Evolutionary conservation across 2,329 filamentous ascomycete genomes (phyloP).

Genomic region (Rhinocladiella similis): DNA sequence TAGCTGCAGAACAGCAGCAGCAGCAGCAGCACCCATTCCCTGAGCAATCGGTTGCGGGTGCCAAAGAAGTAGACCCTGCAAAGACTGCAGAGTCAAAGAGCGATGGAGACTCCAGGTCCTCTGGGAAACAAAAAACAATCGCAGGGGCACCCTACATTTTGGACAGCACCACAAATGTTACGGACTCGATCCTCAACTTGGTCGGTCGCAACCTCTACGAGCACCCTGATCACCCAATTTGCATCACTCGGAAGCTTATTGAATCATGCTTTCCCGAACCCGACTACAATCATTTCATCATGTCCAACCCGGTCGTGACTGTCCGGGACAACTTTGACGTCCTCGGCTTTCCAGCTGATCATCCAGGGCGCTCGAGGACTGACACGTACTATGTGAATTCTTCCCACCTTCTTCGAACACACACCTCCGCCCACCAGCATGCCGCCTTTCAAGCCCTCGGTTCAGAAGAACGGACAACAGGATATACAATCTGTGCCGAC

Average conservation of each 20-base stretch:
- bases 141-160: constrained; percentile 24
- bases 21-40: constrained; percentile 14
- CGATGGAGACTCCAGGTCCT: constrained; percentile 13
- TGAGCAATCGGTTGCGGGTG: constrained; percentile 23
- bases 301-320: constrained; percentile 77
- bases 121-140: constrained; percentile 22
- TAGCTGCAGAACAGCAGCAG: constrained; percentile 6
- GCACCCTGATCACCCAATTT: constrained; percentile 84
- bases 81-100: constrained; percentile 16
- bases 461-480: constrained; percentile 52
- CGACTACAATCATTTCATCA: constrained; percentile 73
- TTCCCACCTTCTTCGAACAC: constrained; percentile 80
- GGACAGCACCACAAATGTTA: constrained; percentile 84
- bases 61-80: constrained; percentile 23
- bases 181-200: constrained; percentile 70
- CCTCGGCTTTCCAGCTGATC: constrained; percentile 84
- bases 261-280: constrained; percentile 76
- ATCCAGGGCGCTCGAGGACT: constrained; percentile 80
- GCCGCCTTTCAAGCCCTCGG: constrained; percentile 65
- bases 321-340: constrained; percentile 93
- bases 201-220: constrained; percentile 81
- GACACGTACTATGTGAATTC: constrained; percentile 97
- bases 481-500: constrained; percentile 89
- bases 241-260: constrained; percentile 88
- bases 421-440: constrained; percentile 92